A percentile compares a stretch with the other conserved stretches of the same genome.
These are phyloP conservation scores for Curvularia sp. DNA, from an alignment of 2,329 filamentous ascomycete genomes.

Conservation along the genomic window DNA sequence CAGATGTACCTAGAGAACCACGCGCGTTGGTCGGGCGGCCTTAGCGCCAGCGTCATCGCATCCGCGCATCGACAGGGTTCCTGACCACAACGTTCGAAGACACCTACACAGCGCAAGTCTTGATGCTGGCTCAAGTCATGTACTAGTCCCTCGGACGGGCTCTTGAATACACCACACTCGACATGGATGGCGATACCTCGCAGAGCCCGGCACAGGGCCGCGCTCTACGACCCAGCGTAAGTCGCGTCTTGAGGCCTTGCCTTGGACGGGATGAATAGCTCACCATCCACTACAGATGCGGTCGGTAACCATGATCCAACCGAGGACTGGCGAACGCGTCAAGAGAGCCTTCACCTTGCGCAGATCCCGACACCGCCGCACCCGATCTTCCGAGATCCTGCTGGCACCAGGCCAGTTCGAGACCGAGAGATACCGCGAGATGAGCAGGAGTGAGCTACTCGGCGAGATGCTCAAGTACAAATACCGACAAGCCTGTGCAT, in stretches of 20 bases:
- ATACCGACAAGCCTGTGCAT: slow-evolving; percentile 58
- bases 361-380: slow-evolving; percentile 50
- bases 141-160: slow-evolving; percentile 13
- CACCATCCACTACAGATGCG: slow-evolving; percentile 63
- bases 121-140: slow-evolving; percentile 15
- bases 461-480: slow-evolving; percentile 46
- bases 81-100: slow-evolving; percentile 7
- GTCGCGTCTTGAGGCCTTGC: slow-evolving; percentile 16
- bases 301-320: slow-evolving; percentile 86
- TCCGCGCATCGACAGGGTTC: slow-evolving; percentile 24
- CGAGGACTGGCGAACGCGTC: slow-evolving; percentile 82
- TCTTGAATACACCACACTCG: slow-evolving; percentile 7
- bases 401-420: slow-evolving; percentile 41
- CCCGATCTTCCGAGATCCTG: slow-evolving; percentile 53
- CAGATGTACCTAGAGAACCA: background rate
- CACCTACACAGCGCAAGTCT: slow-evolving; percentile 9
- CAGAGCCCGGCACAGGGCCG: slow-evolving; percentile 46
- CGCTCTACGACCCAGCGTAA: slow-evolving; percentile 48
- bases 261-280: slow-evolving; percentile 17
- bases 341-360: slow-evolving; percentile 81
- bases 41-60: slow-evolving; percentile 24
- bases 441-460: slow-evolving; percentile 44
- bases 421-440: slow-evolving; percentile 37
- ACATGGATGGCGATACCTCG: slow-evolving; percentile 40
- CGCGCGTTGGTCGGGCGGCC: slow-evolving; percentile 20